Percentiles rank a stretch among this genome's conserved stretches.
These are phyloP conservation scores for Macrocystidia cucumis DNA, from an alignment of 1,284 basidiomycete genomes.

Conservation along the genomic window DNA sequence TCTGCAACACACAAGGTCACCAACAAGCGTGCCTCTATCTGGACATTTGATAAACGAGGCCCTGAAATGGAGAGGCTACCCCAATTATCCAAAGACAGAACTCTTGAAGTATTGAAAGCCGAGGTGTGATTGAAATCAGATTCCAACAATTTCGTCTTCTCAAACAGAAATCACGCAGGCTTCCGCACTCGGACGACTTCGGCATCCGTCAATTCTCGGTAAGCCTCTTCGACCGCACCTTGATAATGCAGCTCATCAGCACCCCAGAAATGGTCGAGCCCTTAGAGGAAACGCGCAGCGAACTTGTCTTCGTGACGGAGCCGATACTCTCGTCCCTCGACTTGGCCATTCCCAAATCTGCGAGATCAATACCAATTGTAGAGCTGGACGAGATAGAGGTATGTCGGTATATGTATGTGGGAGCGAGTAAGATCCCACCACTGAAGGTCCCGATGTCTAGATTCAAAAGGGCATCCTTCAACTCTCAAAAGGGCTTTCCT, in stretches of 20 bases:
- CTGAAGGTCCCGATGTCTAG: constrained; percentile 28
- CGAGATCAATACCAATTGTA: constrained; percentile 46
- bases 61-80: constrained; percentile 67
- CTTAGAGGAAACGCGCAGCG: constrained; percentile 87
- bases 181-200: constrained; percentile 75
- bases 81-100: constrained; percentile 57
- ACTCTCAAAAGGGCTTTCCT: constrained; percentile 87
- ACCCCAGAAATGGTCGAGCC: constrained; percentile 90
- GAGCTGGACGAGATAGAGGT: constrained; percentile 92
- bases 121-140: constrained; percentile 51
- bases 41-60: constrained; percentile 81
- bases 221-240: constrained; percentile 13
- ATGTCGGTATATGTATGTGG: constrained; percentile 20
- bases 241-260: constrained; percentile 4
- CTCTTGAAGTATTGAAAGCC: constrained; percentile 77
- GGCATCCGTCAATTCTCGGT: constrained; percentile 93
- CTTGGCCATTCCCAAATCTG: constrained; percentile 61
- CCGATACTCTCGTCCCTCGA: constrained; percentile 74
- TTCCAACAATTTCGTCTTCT: constrained; percentile 5
- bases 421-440: too few relatives aligned
- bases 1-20: constrained; percentile 83
- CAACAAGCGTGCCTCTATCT: constrained; percentile 81
- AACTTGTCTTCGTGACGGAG: constrained; percentile 92
- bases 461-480: constrained; percentile 97
- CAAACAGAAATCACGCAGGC: too few relatives aligned